Evolutionary conservation across 768 basidiomycete genomes (phyloP).

Genomic region (Leucocoprinus leucothites): DNA sequence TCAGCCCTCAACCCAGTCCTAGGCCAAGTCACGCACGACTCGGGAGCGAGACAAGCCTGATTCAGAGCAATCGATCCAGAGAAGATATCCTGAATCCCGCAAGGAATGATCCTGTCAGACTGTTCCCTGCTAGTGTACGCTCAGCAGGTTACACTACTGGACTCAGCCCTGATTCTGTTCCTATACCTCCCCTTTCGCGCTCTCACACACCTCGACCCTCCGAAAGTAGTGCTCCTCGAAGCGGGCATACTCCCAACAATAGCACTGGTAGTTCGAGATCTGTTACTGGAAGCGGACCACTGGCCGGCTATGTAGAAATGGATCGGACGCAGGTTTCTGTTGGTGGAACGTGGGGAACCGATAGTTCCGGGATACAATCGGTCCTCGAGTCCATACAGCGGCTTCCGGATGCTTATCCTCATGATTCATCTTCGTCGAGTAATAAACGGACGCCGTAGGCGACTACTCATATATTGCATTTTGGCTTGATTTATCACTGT

Average conservation of each 20-base stretch:
- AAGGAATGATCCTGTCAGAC: conserved; percentile 25
- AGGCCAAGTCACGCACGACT: conserved; percentile 1
- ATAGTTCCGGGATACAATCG: conserved; percentile 6
- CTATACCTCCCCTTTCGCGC: not conserved
- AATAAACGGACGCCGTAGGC: conserved; percentile 1
- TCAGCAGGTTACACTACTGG: conserved; percentile 27
- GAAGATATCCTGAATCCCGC: conserved; percentile 20
- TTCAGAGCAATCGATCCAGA: conserved; percentile 16
- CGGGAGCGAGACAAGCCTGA: not conserved
- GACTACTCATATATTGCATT: no score
- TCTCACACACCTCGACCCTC: not conserved
- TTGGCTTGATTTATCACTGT: not conserved
- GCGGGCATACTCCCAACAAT: not conserved
- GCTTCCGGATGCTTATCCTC: not conserved
- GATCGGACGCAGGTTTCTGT: not conserved
- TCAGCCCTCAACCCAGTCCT: not conserved
- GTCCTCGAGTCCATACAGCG: conserved; percentile 5
- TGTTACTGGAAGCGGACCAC: not conserved
- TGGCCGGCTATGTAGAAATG: not conserved
- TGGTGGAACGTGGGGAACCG: conserved; percentile 6
- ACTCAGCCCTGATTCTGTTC: conserved; percentile 2
- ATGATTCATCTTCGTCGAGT: not conserved
- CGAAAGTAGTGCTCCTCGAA: not conserved
- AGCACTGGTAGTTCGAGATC: not conserved
- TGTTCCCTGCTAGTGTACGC: conserved; percentile 35